Evolutionary conservation across 1,284 basidiomycete genomes (phyloP).

Genomic region (Marasmius tenuissimus): DNA sequence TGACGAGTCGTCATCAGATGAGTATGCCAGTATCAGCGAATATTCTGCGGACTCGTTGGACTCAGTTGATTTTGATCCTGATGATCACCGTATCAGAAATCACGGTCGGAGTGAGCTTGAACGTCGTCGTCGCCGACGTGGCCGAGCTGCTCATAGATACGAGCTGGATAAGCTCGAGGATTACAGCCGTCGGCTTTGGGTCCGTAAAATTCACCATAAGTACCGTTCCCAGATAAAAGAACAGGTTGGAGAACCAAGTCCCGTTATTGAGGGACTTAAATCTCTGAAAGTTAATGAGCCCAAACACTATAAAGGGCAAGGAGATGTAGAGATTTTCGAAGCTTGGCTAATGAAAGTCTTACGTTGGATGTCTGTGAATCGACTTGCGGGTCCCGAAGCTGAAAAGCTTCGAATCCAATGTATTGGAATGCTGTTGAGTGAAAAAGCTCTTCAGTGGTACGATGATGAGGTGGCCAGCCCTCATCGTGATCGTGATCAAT

Average conservation of each 20-base stretch:
- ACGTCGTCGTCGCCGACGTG: background rate
- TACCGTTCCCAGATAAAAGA: background rate
- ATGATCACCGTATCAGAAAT: background rate
- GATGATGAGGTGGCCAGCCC: constrained; percentile 9
- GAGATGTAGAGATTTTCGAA: constrained; percentile 1
- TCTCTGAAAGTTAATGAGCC: background rate
- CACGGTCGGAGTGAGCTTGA: background rate
- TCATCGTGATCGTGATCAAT: background rate
- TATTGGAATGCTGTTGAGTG: constrained; percentile 6
- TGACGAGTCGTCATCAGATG: background rate
- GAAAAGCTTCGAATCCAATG: background rate
- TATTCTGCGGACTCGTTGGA: background rate
- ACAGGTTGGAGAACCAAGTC: background rate
- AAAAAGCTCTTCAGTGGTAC: constrained; percentile 13
- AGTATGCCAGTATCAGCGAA: background rate
- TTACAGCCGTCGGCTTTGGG: background rate
- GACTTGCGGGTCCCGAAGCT: background rate
- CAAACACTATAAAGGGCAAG: background rate
- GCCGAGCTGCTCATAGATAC: background rate
- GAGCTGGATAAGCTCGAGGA: background rate
- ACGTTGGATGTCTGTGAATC: background rate
- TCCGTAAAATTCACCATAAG: background rate
- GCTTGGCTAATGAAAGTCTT: background rate
- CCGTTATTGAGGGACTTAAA: background rate
- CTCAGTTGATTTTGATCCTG: background rate